phyloP scores from a whole-genome alignment of 2,329 filamentous ascomycete genomes.

The Cladorrhinum sp. region DNA sequence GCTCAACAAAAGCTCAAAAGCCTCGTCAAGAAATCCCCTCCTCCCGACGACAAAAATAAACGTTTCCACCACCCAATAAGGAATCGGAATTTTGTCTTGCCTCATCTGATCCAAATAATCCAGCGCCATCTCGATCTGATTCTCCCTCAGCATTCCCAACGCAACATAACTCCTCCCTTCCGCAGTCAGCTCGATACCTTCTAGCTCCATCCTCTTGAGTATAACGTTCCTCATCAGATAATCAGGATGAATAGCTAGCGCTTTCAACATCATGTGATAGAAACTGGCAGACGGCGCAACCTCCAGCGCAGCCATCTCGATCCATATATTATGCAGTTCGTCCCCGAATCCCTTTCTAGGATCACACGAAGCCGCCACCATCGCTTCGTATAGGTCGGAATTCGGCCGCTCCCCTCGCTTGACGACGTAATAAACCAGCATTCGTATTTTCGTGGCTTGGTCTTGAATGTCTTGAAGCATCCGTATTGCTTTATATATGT shows the following conservation, averaged over 20 bases:
- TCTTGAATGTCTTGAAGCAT: conserved; percentile 37
- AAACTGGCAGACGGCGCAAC: conserved; percentile 63
- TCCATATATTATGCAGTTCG: conserved; percentile 60
- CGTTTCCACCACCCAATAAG: conserved; percentile 75
- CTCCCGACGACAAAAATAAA: conserved; percentile 72
- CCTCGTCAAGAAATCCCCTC: conserved; percentile 72
- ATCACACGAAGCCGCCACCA: conserved; percentile 70
- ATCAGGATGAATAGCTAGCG: conserved; percentile 79
- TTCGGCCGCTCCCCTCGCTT: conserved; percentile 55
- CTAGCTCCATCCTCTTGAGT: conserved; percentile 68
- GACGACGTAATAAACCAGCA: conserved; percentile 58
- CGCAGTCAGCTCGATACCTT: conserved; percentile 65
- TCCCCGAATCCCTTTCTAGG: conserved; percentile 61
- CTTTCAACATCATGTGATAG: conserved; percentile 70
- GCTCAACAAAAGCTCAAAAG: conserved; percentile 63
- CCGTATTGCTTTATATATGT: conserved; percentile 50
- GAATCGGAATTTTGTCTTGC: conserved; percentile 47
- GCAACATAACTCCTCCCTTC: conserved; percentile 65
- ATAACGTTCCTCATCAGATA: conserved; percentile 71
- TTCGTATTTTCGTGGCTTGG: conserved; percentile 38
- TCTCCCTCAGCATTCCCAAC: conserved; percentile 73
- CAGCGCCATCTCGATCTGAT: conserved; percentile 78
- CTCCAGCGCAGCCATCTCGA: conserved; percentile 64
- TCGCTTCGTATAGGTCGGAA: conserved; percentile 65
- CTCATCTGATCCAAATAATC: conserved; percentile 66